Evolutionary conservation across 1,284 basidiomycete genomes (phyloP), one percentile per base, ranked within the genome.

Genomic region (Fistulinella staudtii): DNA sequence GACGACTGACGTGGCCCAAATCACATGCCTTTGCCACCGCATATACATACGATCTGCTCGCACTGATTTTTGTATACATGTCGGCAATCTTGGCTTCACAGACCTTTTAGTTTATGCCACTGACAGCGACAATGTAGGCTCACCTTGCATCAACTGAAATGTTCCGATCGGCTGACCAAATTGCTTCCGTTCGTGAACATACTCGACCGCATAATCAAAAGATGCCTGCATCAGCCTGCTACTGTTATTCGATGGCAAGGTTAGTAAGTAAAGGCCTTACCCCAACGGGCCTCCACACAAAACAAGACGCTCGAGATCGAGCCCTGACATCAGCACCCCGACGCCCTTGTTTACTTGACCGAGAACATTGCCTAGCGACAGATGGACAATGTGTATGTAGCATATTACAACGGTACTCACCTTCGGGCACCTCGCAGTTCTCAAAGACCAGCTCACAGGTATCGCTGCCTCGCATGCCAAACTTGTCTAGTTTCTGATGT

Each of bases 71-170:
- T 15, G 93, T 96, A 64, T 96, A 97, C 93, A 97, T 97, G 66
- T 97, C 93, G 58, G 85, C 86, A 39, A 88, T 81, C 60, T 88
- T 88, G 43, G 74, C 85, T 86, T 52, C 33, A 33, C 11, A n/a
- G 15, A 14, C 36, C n/a, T 18, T 8, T 51, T 3, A 47, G 25
- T 10, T 17, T 14, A 28, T 20, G 35, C 23, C 18, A 11, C 24
- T 28, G 17, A 37, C 9, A 22, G 15, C 4, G 8, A 18, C 17
- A 9, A 5, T 14, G 14, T 30, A 11, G 10, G 20, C 66, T 42
- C 68, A 79, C 90, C 93, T 79, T 97, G 94, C 85, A 97, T 93
- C 43, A 96, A 68, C 65, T 97, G 93, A 74, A 97, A 96, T 27
- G 86, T 85, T n/a, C 86, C 94, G 39, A 97, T 76, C 4, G 84